Conservation (phyloP, 2,329 filamentous ascomycete species). For the Beauveria sp. region DNA sequence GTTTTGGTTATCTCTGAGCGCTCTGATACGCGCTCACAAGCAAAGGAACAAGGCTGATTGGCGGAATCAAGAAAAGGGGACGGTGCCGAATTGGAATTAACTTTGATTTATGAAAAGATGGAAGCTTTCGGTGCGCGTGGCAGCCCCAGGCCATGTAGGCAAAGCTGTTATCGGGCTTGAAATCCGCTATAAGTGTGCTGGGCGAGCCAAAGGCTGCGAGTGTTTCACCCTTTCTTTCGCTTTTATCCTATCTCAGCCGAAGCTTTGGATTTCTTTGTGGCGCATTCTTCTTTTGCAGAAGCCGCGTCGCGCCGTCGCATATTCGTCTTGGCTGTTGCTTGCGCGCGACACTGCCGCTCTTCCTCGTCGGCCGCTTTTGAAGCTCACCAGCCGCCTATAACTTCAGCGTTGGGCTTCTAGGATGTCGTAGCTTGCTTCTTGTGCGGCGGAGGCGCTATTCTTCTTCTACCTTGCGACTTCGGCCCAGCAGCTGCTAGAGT, state of each 20-base stretch:
- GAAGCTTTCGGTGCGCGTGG: neutral
- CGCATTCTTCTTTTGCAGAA: too few relatives aligned
- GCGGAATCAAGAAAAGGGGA: neutral
- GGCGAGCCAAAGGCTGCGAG: neutral
- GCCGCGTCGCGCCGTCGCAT: too few relatives aligned
- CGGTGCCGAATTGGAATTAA: neutral
- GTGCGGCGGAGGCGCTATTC: too few relatives aligned
- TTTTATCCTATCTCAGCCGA: neutral
- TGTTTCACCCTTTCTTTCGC: neutral
- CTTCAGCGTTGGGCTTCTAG: too few relatives aligned
- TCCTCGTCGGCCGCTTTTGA: too few relatives aligned
- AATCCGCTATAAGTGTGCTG: neutral
- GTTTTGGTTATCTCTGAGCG: conserved; percentile 8
- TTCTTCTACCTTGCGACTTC: too few relatives aligned
- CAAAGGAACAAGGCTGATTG: neutral
- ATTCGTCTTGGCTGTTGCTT: neutral
- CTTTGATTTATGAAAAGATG: neutral
- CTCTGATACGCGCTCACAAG: conserved; percentile 2
- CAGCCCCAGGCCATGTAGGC: neutral
- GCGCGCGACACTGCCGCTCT: neutral
- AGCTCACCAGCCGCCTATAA: too few relatives aligned
- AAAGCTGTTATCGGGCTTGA: neutral
- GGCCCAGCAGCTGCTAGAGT: too few relatives aligned
- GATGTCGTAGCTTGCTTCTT: too few relatives aligned
- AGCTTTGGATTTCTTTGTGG: neutral